Evolutionary conservation across 2,329 filamentous ascomycete species (phyloP).

Genomic region (Pestalotiopsis fici): DNA sequence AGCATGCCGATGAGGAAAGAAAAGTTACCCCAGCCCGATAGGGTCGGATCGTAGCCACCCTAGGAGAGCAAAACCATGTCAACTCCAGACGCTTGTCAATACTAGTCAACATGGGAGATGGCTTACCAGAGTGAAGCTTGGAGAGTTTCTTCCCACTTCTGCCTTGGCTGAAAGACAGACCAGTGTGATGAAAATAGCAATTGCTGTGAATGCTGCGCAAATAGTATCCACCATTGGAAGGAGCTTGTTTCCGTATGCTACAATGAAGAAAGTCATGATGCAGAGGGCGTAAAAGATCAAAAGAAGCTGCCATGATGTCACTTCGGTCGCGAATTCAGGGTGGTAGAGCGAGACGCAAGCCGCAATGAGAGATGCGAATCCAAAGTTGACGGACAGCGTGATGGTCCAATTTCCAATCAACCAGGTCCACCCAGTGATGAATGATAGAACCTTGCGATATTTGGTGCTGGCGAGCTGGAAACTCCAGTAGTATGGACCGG

Average conservation of each 20-base stretch:
- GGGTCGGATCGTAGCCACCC: slow-evolving; percentile 55
- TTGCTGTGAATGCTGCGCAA: slow-evolving; percentile 54
- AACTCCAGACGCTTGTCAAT: background rate
- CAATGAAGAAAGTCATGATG: slow-evolving; percentile 54
- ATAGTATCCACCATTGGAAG: slow-evolving; percentile 61
- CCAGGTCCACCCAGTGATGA: slow-evolving; percentile 55
- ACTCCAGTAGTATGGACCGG: slow-evolving; percentile 55
- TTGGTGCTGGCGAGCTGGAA: slow-evolving; percentile 45
- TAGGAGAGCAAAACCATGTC: slow-evolving; percentile 8
- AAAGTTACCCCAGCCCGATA: slow-evolving; percentile 60
- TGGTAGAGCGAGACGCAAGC: slow-evolving; percentile 55
- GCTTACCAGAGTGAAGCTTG: slow-evolving; percentile 46
- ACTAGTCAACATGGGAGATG: too few species aligned
- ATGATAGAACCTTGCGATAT: slow-evolving; percentile 47
- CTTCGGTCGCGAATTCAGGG: slow-evolving; percentile 42
- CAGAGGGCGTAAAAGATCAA: slow-evolving; percentile 64
- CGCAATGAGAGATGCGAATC: slow-evolving; percentile 54
- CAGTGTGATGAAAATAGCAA: slow-evolving; percentile 58
- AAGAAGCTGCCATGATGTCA: slow-evolving; percentile 58
- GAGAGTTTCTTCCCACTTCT: slow-evolving; percentile 51
- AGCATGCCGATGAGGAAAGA: slow-evolving; percentile 65
- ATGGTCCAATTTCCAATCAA: slow-evolving; percentile 54
- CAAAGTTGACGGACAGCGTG: slow-evolving; percentile 55
- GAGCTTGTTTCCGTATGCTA: slow-evolving; percentile 56
- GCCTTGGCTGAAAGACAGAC: slow-evolving; percentile 57